Conservation (phyloP, 208 protist genomes). For the Trichomonas gallinae region DNA sequence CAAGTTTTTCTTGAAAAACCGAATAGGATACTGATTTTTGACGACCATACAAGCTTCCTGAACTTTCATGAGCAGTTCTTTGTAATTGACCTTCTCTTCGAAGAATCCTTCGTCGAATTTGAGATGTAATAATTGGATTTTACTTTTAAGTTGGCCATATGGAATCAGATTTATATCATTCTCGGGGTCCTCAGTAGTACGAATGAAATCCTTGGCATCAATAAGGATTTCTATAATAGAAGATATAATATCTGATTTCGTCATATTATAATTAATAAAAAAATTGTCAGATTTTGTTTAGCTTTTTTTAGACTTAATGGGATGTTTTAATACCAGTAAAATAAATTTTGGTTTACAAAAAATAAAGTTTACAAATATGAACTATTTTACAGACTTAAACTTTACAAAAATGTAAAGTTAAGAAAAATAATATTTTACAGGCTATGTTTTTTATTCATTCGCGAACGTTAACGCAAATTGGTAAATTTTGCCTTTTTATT, state of each 20-base stretch:
- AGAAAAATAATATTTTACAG: too few species aligned
- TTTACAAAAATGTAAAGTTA: too few species aligned
- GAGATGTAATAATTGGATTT: background rate
- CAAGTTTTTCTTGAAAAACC: background rate
- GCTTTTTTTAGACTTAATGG: too few species aligned
- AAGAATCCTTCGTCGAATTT: background rate
- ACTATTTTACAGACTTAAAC: too few species aligned
- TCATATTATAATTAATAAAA: background rate
- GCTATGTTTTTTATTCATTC: too few species aligned
- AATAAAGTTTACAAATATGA: too few species aligned
- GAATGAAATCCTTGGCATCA: background rate
- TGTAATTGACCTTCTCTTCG: background rate
- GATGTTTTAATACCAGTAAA: too few species aligned
- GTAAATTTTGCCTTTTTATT: too few species aligned
- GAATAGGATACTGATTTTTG: background rate
- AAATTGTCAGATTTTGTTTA: background rate
- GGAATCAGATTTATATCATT: background rate
- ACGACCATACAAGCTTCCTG: background rate
- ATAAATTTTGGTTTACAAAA: too few species aligned
- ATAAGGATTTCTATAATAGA: background rate
- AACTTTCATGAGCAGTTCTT: background rate
- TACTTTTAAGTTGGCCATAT: background rate
- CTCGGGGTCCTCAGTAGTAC: background rate
- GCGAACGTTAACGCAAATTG: too few species aligned
- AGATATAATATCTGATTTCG: background rate